These are phyloP conservation scores for Primulina eburnea DNA, from an alignment of 257 asterid species.

Conservation along the genomic window DNA sequence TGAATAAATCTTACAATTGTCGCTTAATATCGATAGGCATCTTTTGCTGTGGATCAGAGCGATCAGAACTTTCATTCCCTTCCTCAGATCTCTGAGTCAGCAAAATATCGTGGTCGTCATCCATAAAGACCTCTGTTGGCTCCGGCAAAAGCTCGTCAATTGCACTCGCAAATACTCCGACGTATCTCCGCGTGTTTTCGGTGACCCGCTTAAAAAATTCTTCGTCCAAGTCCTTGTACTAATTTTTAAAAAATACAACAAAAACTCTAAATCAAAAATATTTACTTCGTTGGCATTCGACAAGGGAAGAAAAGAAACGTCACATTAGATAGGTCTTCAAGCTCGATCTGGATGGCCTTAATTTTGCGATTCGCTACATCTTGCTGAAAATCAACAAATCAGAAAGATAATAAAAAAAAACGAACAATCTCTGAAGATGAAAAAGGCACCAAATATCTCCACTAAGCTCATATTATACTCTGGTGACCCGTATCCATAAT, in stretches of 20 bases:
- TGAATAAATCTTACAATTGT: conserved; percentile 54
- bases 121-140: conserved; percentile 81
- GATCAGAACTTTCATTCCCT: conserved; percentile 59
- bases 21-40: conserved; percentile 93
- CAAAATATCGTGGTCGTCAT: conserved; percentile 77
- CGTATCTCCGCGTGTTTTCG: conserved; percentile 76
- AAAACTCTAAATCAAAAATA: conserved; percentile 11
- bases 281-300: background rate
- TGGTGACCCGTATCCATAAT: background rate
- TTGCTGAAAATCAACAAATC: conserved; percentile 48
- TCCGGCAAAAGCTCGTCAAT: conserved; percentile 93
- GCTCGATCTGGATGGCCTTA: conserved; percentile 79
- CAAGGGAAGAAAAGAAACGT: conserved; percentile 5
- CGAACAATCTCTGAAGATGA: background rate
- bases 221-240: conserved; percentile 88
- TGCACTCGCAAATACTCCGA: conserved; percentile 74
- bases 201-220: conserved; percentile 73
- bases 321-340: conserved; percentile 78
- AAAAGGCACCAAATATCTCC: background rate
- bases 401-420: too few relatives aligned
- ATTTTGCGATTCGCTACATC: conserved; percentile 85
- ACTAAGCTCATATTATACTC: background rate
- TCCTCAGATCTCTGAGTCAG: conserved; percentile 84
- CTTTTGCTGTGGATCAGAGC: conserved; percentile 65
- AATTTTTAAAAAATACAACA: background rate